Evolutionary conservation across 257 asterid genomes (phyloP).

Genomic region (Nemophila menziesii): DNA sequence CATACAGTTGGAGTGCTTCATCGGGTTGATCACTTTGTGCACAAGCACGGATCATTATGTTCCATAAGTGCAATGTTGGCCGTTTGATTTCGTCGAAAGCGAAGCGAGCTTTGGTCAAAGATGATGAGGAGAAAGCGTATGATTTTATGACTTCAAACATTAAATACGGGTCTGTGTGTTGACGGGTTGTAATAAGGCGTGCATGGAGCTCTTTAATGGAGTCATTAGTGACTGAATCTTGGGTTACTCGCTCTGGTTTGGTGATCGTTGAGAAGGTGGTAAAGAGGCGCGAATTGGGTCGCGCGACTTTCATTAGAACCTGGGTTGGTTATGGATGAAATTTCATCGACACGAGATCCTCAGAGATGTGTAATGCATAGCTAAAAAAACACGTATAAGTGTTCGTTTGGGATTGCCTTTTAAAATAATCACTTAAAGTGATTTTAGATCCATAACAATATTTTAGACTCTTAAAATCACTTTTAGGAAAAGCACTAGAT

Average conservation of each 20-base stretch:
- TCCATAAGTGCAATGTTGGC: slow-evolving; percentile 22
- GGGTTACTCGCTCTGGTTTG: slow-evolving; percentile 2
- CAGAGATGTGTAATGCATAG: too few species aligned
- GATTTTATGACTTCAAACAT: slow-evolving; percentile 16
- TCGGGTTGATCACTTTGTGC: slow-evolving; percentile 13
- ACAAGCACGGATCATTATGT: slow-evolving; percentile 20
- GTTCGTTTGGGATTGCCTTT: too few species aligned
- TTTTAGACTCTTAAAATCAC: too few species aligned
- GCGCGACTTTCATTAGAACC: slow-evolving; percentile 10
- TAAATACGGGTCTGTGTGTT: slow-evolving; percentile 10
- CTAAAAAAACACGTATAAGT: too few species aligned
- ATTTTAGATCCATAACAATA: too few species aligned
- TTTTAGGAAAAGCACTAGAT: too few species aligned
- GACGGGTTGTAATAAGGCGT: slow-evolving; percentile 20
- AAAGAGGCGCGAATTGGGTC: slow-evolving; percentile 14
- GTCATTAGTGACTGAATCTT: slow-evolving; percentile 4
- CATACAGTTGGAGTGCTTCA: slow-evolving; percentile 19
- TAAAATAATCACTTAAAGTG: too few species aligned
- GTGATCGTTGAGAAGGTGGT: slow-evolving; percentile 5
- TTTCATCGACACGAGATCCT: not conserved
- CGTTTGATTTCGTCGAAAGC: slow-evolving; percentile 16
- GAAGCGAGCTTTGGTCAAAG: slow-evolving; percentile 19
- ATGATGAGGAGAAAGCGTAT: slow-evolving; percentile 15
- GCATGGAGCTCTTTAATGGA: slow-evolving; percentile 22
- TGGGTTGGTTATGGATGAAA: not conserved